Conservation (phyloP, 1,284 basidiomycete species). For the Malassezia caprae region DNA sequence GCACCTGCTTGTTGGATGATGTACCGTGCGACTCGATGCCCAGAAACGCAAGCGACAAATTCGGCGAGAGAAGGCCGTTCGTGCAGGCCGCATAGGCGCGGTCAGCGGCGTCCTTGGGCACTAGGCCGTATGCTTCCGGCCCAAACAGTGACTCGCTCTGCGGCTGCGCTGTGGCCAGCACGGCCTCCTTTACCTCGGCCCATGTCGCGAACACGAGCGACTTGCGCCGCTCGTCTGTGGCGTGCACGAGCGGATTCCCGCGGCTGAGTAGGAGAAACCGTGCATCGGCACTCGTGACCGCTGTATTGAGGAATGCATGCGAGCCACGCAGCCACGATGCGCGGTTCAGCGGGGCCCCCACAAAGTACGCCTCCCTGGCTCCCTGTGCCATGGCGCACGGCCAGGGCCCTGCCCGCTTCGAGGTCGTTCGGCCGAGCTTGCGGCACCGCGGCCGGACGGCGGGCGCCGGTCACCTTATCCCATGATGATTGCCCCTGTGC, state of each 20-base stretch:
- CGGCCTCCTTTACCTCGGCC: slow-evolving; percentile 34
- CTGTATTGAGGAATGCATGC: slow-evolving; percentile 43
- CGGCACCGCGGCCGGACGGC: background rate
- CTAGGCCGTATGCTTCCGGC: slow-evolving; percentile 25
- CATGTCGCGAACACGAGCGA: slow-evolving; percentile 20
- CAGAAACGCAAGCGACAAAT: slow-evolving; percentile 35
- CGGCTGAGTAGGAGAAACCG: slow-evolving; percentile 43
- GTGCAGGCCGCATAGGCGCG: slow-evolving; percentile 21
- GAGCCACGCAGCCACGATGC: slow-evolving; percentile 45
- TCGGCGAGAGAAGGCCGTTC: slow-evolving; percentile 25
- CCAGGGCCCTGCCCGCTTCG: background rate
- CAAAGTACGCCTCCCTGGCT: slow-evolving; percentile 16
- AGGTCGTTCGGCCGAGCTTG: background rate
- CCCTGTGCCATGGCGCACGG: background rate
- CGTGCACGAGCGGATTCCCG: slow-evolving; percentile 43
- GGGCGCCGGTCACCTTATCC: background rate
- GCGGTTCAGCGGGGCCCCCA: slow-evolving; percentile 36
- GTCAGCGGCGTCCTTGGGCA: background rate
- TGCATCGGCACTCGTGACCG: slow-evolving; percentile 34
- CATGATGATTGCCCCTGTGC: slow-evolving; percentile 13
- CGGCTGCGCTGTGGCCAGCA: slow-evolving; percentile 18
- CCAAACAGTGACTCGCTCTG: slow-evolving; percentile 24
- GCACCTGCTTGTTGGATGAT: slow-evolving; percentile 22
- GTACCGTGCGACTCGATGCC: slow-evolving; percentile 30
- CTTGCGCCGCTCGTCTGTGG: slow-evolving; percentile 10